phyloP scores from a whole-genome alignment of 2,329 filamentous ascomycete species.

The Delphinella strobiligena region DNA sequence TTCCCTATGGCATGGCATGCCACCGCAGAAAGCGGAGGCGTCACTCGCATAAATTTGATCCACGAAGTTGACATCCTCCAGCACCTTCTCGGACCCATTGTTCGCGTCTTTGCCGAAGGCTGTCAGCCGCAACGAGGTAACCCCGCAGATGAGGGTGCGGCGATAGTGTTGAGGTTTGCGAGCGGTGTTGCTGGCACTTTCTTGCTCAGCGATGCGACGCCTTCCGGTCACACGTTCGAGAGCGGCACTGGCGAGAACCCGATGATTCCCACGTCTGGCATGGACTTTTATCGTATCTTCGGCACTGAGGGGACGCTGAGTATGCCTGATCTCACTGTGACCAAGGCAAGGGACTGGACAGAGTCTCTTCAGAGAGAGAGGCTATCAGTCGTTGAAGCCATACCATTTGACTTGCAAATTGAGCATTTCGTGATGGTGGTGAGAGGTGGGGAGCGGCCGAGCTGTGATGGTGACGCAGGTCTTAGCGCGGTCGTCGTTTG shows the following conservation, averaged over 20 bases:
- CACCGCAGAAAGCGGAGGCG: constrained; percentile 25
- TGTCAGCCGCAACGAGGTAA: constrained; percentile 32
- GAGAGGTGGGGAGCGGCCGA: constrained; percentile 28
- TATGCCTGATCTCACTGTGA: constrained; percentile 41
- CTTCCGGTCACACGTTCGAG: constrained; percentile 44
- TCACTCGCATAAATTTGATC: constrained; percentile 46
- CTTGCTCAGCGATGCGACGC: constrained; percentile 40
- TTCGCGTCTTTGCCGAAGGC: constrained; percentile 39
- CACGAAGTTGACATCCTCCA: constrained; percentile 50
- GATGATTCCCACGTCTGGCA: constrained; percentile 30
- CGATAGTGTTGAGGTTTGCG: constrained; percentile 40
- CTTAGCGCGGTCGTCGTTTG: constrained; percentile 41
- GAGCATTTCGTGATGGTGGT: constrained; percentile 40
- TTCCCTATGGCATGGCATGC: constrained; percentile 37
- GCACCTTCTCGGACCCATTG: constrained; percentile 42
- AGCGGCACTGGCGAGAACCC: constrained; percentile 48
- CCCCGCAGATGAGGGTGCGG: constrained; percentile 45
- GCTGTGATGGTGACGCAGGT: constrained; percentile 38
- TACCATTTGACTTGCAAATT: constrained; percentile 42
- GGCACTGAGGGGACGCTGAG: constrained; percentile 40
- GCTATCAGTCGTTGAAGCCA: constrained; percentile 20
- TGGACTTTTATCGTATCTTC: constrained; percentile 44
- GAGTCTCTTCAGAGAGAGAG: constrained; percentile 23
- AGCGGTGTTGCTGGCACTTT: constrained; percentile 47
- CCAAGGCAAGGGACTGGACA: constrained; percentile 36